These are phyloP conservation scores for Malassezia dermatis DNA, from an alignment of 1,284 basidiomycete species.

Conservation along the genomic window DNA sequence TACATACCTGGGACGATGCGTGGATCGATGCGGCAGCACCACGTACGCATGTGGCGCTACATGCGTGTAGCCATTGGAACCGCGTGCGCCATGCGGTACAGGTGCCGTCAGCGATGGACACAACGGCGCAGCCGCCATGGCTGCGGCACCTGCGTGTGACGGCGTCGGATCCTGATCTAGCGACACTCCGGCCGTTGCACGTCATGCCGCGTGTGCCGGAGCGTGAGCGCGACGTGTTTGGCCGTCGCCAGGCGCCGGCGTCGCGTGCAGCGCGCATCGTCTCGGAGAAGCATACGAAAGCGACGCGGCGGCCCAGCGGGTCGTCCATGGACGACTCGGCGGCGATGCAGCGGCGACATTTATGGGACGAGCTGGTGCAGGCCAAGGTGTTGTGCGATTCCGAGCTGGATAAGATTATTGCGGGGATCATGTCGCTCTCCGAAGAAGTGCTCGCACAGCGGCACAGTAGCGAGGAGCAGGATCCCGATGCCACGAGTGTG, in stretches of 20 bases:
- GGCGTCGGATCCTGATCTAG: neutral
- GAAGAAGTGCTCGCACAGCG: conserved; percentile 2
- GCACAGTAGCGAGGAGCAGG: neutral
- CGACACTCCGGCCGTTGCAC: neutral
- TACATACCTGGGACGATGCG: neutral
- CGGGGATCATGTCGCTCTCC: neutral
- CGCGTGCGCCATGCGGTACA: neutral
- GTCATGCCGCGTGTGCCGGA: neutral
- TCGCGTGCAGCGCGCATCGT: conserved; percentile 2
- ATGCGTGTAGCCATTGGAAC: neutral
- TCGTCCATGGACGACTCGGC: conserved; percentile 12
- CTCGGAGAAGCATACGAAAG: neutral
- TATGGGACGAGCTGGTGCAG: conserved; percentile 12
- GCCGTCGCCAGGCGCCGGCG: neutral
- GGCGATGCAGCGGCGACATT: conserved; percentile 9
- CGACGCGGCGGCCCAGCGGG: conserved; percentile 5
- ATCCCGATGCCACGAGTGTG: conserved; percentile 10
- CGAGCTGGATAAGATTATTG: conserved; percentile 13
- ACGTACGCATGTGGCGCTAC: neutral
- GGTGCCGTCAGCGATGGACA: neutral
- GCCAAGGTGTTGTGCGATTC: conserved; percentile 12
- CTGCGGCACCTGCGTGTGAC: neutral
- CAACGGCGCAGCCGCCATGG: neutral
- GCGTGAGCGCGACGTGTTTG: conserved; percentile 6
- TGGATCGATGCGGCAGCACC: neutral